Base-by-base conservation (phyloP, 2,329 filamentous ascomycete species). In the Trichoderma sp. region DNA sequence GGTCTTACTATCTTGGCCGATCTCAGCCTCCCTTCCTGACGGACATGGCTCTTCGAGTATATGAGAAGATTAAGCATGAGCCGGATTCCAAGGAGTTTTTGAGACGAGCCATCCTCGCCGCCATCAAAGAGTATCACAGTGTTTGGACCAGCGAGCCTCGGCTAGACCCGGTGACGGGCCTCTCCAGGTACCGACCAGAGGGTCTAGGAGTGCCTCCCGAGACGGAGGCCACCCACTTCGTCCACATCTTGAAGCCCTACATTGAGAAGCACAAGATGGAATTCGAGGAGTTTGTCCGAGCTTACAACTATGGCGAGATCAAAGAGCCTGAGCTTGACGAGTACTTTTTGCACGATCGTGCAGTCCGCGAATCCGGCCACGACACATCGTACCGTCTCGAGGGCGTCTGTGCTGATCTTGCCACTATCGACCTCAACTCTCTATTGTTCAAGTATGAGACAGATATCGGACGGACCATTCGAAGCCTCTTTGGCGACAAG, bases 11-110 rank as follows among this genome's bases (percentile, higher is more conserved):
- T 79, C 90, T 99, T 18, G 92, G 90, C 74, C 92, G 96, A 72
- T 98, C 96, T 2, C 96, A 99, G 82, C 96, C 96, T 2, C 96
- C 96, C 0, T 98, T 99, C 83, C 85, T 99, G 71, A 99, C 96
- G 1, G 96, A 99, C 81, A 98, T 99, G 94, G 93, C 95, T 12
- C 86, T 98, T 64, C 92, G 94, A 70, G 94, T 97, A 56, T 98
- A 96, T 80, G 94, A 98, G 77, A 92, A 92, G 79, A 98, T 98
- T 81, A 94, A 94, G 84, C 91, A 94, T 76, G 92, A 97, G 80
- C 89, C 91, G 0, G 93, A 90, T 63, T 90, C 94, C 1, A 82
- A 90, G 65, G 93, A 97, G 0, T 98, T 98, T 81, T 86, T 99
- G 74, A 89, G 90, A 36, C 88, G 88, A 18, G 90, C 94, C 7